Base-by-base conservation (phyloP, 2,329 filamentous ascomycete genomes). In the Cladosporium sp. region DNA sequence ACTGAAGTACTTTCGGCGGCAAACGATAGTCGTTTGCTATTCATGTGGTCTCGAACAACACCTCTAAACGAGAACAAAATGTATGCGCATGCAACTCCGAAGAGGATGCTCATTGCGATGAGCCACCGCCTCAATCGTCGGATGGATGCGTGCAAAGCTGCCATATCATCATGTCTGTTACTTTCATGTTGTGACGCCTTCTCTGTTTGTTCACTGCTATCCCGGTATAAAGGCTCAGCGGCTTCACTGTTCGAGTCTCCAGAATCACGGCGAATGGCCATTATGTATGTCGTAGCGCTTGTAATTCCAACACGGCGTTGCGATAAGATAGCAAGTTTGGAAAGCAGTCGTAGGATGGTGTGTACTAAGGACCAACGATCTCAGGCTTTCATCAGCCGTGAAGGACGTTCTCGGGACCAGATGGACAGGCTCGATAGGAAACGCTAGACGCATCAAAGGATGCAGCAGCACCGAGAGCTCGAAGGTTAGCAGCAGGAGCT, bases 151-250 rank as follows among this genome's bases (percentile, higher is more conserved):
- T 32, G 40, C 22, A 43, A 12, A 18, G 34, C 41, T 22, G 18
- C 20, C 7, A 20, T 32, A 17, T 51, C 39, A 30, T 15, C 24
- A 13, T 39, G 17, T 6, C 13, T 3, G 15, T 38, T 32, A 2
- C 12, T 7, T 12, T 39, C 41, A 29, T 44, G 19, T 12, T 17
- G 24, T n/a, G 27, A 20, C 17, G 27, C 18, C 29, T 48, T 48
- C 27, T 48, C 45, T 20, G 37, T 12, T 15, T 48, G 15, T 13
- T 48, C 45, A 27, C 29, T 48, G 45, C 37, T 48, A 18, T 48
- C 45, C 32, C 45, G 40, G 37, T 48, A 48, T 4, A 48, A 17
- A 6, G 45, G 45, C 27, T 48, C 37, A 12, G 45, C 45, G 3
- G 45, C 45, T 18, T 48, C 45, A 37, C 29, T 41, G 17, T 17